These are phyloP conservation scores for Volvox reticuliferus DNA, from an alignment of 139 green algal species.

Conservation along the genomic window DNA sequence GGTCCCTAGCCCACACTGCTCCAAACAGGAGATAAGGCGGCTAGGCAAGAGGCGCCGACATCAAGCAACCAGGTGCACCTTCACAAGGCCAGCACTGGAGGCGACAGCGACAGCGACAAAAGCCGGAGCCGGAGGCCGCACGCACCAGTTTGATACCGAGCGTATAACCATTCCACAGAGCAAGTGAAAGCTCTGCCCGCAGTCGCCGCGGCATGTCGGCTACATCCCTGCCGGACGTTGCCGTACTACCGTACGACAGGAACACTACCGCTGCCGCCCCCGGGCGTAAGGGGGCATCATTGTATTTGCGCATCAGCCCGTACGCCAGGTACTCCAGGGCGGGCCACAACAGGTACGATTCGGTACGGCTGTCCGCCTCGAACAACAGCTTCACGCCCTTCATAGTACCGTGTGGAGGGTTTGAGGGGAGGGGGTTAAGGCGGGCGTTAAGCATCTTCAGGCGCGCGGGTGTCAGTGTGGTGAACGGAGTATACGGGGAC, in stretches of 20 bases:
- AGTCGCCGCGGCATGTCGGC: neutral
- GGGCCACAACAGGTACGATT: neutral
- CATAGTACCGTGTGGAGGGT: neutral
- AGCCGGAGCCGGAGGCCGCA: neutral
- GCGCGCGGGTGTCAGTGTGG: neutral
- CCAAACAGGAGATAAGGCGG: neutral
- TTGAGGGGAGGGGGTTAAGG: neutral
- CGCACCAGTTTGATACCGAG: conserved; percentile 15
- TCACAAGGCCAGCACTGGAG: neutral
- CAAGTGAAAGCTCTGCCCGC: neutral
- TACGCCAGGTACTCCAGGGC: neutral
- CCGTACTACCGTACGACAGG: neutral
- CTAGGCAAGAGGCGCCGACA: neutral
- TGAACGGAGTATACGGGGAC: neutral
- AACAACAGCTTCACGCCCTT: neutral
- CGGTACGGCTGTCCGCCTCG: neutral
- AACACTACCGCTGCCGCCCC: neutral
- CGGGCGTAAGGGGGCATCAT: neutral
- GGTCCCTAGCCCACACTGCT: neutral
- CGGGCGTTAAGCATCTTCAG: neutral
- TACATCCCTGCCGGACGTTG: neutral
- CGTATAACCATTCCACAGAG: neutral
- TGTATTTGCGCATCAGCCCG: neutral
- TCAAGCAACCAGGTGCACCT: neutral
- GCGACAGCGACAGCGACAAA: neutral